Evolutionary conservation across 768 basidiomycete species (phyloP).

Genomic region (Trametes maxima): DNA sequence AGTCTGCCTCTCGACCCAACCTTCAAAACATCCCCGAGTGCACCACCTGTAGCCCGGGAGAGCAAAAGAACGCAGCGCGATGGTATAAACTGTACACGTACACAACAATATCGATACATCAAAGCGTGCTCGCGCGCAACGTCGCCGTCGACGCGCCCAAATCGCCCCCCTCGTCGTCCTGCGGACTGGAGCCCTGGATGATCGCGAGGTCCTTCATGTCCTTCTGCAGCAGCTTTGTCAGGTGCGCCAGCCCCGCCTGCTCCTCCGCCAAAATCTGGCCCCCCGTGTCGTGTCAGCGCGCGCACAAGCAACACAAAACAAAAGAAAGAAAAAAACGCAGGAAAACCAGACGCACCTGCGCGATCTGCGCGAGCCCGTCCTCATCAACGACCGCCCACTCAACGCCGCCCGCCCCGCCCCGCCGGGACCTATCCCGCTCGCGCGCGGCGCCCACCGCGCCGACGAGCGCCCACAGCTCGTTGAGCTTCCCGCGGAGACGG

Average conservation of each 20-base stretch:
- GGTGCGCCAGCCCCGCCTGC: constrained; percentile 77
- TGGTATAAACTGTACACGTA: too few species aligned
- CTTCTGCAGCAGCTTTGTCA: constrained; percentile 72
- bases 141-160: constrained; percentile 24
- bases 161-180: constrained; percentile 37
- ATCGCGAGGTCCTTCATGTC: constrained; percentile 66
- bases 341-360: constrained; percentile 61
- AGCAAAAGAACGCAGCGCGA: too few species aligned
- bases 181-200: constrained; percentile 44
- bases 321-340: neutral
- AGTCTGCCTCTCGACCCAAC: too few species aligned
- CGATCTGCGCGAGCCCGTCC: constrained; percentile 75
- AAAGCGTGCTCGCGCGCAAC: constrained; percentile 24
- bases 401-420: constrained; percentile 45
- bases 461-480: constrained; percentile 85
- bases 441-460: constrained; percentile 66
- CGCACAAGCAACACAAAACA: neutral
- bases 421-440: constrained; percentile 42
- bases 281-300: neutral
- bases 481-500: constrained; percentile 69
- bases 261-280: constrained; percentile 72
- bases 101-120: constrained; percentile 11
- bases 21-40: too few species aligned
- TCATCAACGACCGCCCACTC: constrained; percentile 90
- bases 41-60: too few species aligned